These are phyloP conservation scores for Chalciporus pseudorubinellus DNA, from an alignment of 768 basidiomycete species.

Conservation along the genomic window DNA sequence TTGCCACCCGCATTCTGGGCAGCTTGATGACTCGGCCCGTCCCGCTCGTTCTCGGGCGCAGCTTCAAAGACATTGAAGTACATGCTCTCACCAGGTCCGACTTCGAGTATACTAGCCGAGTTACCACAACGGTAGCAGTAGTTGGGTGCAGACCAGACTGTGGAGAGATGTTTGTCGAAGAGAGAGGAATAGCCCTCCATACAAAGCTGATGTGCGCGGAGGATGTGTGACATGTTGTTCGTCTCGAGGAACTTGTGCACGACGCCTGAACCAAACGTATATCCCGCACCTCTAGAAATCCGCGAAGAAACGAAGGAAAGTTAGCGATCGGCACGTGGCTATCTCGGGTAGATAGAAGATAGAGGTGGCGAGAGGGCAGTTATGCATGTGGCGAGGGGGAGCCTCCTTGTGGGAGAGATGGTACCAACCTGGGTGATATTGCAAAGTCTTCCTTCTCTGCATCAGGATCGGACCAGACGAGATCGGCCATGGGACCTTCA, in stretches of 20 bases:
- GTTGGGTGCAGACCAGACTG: conserved; percentile 98
- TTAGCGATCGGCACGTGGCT: conserved; percentile 9
- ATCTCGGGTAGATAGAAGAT: background rate
- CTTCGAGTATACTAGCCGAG: conserved; percentile 93
- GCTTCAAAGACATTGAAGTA: conserved; percentile 99
- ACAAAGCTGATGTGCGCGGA: conserved; percentile 97
- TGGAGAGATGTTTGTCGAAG: conserved; percentile 92
- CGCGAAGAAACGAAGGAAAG: background rate
- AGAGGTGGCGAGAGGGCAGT: conserved; percentile 6
- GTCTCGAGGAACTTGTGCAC: conserved; percentile 96
- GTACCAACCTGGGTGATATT: conserved; percentile 87
- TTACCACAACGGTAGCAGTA: conserved; percentile 99
- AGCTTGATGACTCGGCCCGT: conserved; percentile 80
- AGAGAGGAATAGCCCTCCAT: conserved; percentile 99
- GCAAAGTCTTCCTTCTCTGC: conserved; percentile 99
- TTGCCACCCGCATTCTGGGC: conserved; percentile 70
- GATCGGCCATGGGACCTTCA: conserved; percentile 99
- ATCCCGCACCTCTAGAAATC: conserved; percentile 82
- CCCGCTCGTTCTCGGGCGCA: conserved; percentile 95
- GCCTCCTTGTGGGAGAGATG: conserved; percentile 12
- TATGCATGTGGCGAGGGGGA: conserved; percentile 7
- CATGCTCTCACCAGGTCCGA: conserved; percentile 82
- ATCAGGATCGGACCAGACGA: conserved; percentile 99
- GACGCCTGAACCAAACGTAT: conserved; percentile 97
- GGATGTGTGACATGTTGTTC: conserved; percentile 95